A percentile compares a stretch with the other conserved stretches of the same genome.
Evolutionary conservation across 192 early-diverging fungal genomes (phyloP).

Genomic region (Mortierella alpina): DNA sequence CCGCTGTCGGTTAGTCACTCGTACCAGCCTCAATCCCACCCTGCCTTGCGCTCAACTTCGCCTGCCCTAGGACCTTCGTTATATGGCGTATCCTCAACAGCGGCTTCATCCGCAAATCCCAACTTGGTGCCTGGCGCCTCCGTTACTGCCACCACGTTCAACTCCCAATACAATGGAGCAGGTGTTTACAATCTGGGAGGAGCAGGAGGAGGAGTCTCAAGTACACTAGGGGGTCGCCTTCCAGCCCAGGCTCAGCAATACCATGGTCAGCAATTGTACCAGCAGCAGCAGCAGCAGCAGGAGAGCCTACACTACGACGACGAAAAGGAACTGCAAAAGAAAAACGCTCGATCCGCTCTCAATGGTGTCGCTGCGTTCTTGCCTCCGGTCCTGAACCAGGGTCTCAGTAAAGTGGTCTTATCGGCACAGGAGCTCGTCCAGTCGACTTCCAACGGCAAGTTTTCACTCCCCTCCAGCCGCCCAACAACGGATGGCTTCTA

Average conservation of each 20-base stretch:
- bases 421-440: slow-evolving; percentile 22
- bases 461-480: slow-evolving; percentile 34
- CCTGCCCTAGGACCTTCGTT: slow-evolving; percentile 32
- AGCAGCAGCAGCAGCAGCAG: slow-evolving; percentile 29
- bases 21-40: slow-evolving; percentile 42
- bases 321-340: slow-evolving; percentile 39
- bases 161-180: slow-evolving; percentile 24
- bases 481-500: slow-evolving; percentile 7
- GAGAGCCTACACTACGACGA: slow-evolving; percentile 36
- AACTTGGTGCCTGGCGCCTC: background rate
- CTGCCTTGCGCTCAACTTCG: slow-evolving; percentile 37
- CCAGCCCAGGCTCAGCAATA: slow-evolving; percentile 36
- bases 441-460: slow-evolving; percentile 15
- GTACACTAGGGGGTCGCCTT: slow-evolving; percentile 9
- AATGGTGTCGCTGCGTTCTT: slow-evolving; percentile 27
- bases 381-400: slow-evolving; percentile 39
- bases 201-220: background rate
- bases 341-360: slow-evolving; percentile 38
- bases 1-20: slow-evolving; percentile 26
- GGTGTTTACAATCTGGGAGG: slow-evolving; percentile 14
- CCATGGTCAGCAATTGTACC: slow-evolving; percentile 22
- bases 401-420: slow-evolving; percentile 32
- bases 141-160: slow-evolving; percentile 7
- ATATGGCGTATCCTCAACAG: slow-evolving; percentile 9
- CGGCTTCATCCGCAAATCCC: background rate